Evolutionary conservation across 306 rosid genomes (phyloP), one percentile per base, ranked within the genome.

Genomic region (Lablab purpureus): DNA sequence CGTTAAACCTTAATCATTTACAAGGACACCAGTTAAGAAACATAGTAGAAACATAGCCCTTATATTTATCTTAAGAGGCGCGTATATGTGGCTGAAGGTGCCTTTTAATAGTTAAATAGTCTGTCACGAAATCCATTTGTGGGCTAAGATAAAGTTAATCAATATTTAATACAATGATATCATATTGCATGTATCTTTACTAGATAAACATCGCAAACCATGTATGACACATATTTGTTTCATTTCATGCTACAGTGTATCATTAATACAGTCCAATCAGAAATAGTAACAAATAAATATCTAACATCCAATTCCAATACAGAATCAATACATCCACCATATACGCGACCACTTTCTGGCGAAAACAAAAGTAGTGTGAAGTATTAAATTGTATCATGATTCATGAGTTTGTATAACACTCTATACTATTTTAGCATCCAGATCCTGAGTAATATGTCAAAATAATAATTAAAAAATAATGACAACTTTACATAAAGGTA

Each of bases 391-490:
- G 43, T 62, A 70, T 59, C 51, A 45, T 62, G 23, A 28, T 30
- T 64, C 27, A 9, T 17, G 60, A 77, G 23, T 64, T 62, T 18
- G 30, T 47, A 64, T 65, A 65, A 72, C 40, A 65, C 18, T 71
- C 62, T 71, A 52, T 6, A 71, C 60, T 70, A 62, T 60, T 60
- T 55, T 66, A 65, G 43, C 18, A 78, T 55, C 76, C 36, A 83
- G 54, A 56, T n/a, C 58, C 21, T 63, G 8, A 13, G 4, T 43
- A 54, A 30, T 36, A 12, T 37, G 47, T 59, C 30, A 60, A 75
- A 68, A 17, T 14, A 76, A 40, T 41, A 37, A 45, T 50, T 54
- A 81, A 52, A 65, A 77, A 30, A 51, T n/a, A 69, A 81, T 59
- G 74, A 46, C 41, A 51, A 18, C 58, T 69, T 36, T 49, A 71